Base-by-base conservation (phyloP, 1,284 basidiomycete genomes). In the Marasmius oreades region DNA sequence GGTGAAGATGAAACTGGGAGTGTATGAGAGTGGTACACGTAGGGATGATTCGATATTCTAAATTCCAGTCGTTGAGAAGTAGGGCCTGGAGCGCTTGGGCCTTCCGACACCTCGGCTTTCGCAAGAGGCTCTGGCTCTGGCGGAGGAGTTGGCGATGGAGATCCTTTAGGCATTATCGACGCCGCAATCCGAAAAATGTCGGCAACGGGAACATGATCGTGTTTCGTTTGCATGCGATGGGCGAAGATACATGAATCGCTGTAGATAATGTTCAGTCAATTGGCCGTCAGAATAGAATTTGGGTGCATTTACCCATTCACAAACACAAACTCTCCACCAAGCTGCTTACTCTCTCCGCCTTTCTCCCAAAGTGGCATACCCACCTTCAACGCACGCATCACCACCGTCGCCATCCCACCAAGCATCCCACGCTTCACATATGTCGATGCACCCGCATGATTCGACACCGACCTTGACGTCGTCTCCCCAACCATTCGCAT, bases 281-380 rank as follows among this genome's bases (percentile, higher is more conserved):
- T 22, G 52, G 52, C 33, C 53, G 31, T 56, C 24, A 46, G 34
- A 16, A 36, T 43, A 28, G 46, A 33, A 37, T 14, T 33, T 3
- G 14, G 33, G 2, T 31, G 10, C 5, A 67, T 81, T 66, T 57
- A 87, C 85, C 84, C 85, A 47, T 90, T 89, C 23, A 89, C 90
- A 53, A 96, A 79, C 24, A 95, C 81, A 66, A 95, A 95, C 72
- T 95, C 93, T 23, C 93, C 93, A 16, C 93, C 93, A 28, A 95
- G 79, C 69, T 94, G 89, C 51, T 77, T 71, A 46, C 84, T 73
- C 65, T 93, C 87, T 0, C 93, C 93, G 1, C 88, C 90, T 55
- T 83, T 84, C 69, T 87, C 86, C 82, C 85, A 88, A 10, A 94
- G 75, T 0, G 91, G 90, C 82, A 93, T 86, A 34, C 88, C 80